phyloP scores from a whole-genome alignment of 306 rosid species.

The Lathyrus sativus region DNA sequence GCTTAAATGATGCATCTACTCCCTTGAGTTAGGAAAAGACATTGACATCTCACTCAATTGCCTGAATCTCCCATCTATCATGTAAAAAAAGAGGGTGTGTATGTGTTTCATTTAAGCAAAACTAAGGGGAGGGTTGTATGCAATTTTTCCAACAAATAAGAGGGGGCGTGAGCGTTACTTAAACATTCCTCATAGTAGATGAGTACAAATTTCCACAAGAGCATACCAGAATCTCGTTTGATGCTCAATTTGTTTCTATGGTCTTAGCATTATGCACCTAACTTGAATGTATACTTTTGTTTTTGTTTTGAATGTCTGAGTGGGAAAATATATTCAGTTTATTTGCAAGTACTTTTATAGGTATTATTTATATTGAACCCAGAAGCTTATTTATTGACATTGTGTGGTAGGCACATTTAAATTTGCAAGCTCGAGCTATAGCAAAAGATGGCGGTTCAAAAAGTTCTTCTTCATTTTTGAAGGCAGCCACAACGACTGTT shows the following conservation, averaged over 20 bases:
- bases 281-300: constrained; percentile 5
- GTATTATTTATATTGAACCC: constrained; percentile 32
- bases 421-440: constrained; percentile 62
- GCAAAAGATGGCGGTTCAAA: constrained; percentile 69
- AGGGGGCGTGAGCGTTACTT: not conserved
- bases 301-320: constrained; percentile 6
- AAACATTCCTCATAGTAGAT: not conserved
- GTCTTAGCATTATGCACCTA: constrained; percentile 8
- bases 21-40: not conserved
- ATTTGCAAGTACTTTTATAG: constrained; percentile 9
- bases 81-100: not conserved
- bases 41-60: not conserved
- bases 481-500: constrained; percentile 87
- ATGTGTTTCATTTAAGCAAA: not conserved
- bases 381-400: constrained; percentile 32
- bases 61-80: not conserved
- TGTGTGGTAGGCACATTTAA: constrained; percentile 70
- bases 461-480: constrained; percentile 78
- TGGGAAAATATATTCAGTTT: constrained; percentile 15
- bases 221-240: not conserved
- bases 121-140: not conserved
- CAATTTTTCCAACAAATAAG: not conserved
- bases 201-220: not conserved
- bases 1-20: not conserved
- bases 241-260: constrained; percentile 14